Evolutionary conservation across 371 early-diverging fungal species (phyloP).

Genomic region (Chytridium lagenaria): DNA sequence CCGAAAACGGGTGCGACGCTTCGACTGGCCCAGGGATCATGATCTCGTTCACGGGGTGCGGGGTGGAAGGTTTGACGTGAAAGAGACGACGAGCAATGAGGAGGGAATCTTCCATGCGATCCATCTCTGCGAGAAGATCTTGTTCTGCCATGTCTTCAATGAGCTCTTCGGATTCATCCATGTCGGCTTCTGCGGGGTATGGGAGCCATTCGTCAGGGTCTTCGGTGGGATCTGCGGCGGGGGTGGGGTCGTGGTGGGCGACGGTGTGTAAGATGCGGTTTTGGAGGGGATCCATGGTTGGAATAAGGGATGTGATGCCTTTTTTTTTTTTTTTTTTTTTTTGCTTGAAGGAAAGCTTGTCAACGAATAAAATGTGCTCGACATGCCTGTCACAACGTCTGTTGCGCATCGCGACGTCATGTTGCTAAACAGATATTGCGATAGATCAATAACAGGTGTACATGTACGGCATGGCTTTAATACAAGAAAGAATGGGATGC

Average conservation of each 20-base stretch:
- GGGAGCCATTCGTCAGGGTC: not conserved
- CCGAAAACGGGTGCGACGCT: not conserved
- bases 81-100: constrained; percentile 21
- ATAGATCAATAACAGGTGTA: no score
- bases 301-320: not conserved
- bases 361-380: no score
- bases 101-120: constrained; percentile 29
- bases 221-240: not conserved
- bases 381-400: no score
- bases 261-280: constrained; percentile 7
- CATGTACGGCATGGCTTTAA: no score
- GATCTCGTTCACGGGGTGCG: not conserved
- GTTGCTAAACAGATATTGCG: no score
- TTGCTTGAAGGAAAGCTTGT: not conserved
- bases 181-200: constrained; percentile 19
- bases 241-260: not conserved
- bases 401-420: no score
- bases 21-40: not conserved
- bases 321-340: constrained; percentile 10
- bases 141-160: constrained; percentile 31
- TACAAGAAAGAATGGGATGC: no score
- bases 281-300: not conserved
- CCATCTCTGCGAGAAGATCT: constrained; percentile 35
- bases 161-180: constrained; percentile 29
- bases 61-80: not conserved